Evolutionary conservation across 2,329 filamentous ascomycete species (phyloP).

Genomic region (Diplocarpon mali): DNA sequence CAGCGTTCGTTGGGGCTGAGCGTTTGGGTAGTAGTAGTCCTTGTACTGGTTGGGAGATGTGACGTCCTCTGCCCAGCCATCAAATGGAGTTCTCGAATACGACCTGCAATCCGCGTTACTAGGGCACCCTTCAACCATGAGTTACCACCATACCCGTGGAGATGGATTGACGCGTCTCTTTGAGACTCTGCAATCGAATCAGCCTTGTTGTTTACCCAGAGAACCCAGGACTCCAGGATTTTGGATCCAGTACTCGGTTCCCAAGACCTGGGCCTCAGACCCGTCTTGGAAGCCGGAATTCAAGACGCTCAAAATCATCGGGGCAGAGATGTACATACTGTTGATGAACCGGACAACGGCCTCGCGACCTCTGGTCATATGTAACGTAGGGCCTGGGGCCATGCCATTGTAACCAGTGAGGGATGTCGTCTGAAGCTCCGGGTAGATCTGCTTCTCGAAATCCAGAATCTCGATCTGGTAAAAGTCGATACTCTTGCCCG

Average conservation of each 20-base stretch:
- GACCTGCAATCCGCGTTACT: not conserved
- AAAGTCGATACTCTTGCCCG: conserved; percentile 30
- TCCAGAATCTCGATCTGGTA: conserved; percentile 34
- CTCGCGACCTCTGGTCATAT: conserved; percentile 33
- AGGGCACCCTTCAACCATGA: too few species aligned
- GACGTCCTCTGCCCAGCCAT: conserved; percentile 45
- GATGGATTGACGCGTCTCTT: conserved; percentile 6
- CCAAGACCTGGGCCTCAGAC: too few species aligned
- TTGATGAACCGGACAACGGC: conserved; percentile 44
- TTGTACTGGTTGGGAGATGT: conserved; percentile 43
- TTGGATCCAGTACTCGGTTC: too few species aligned
- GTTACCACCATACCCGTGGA: conserved; percentile 37
- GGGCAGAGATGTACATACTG: too few species aligned
- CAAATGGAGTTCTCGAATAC: conserved; percentile 36
- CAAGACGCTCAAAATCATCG: too few species aligned
- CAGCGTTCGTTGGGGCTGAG: conserved; percentile 38
- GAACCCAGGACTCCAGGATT: too few species aligned
- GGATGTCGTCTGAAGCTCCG: conserved; percentile 30
- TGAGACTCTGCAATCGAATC: too few species aligned
- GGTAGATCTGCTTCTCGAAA: conserved; percentile 34
- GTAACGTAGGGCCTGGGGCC: conserved; percentile 41
- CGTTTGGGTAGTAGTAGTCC: conserved; percentile 52
- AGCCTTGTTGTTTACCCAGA: too few species aligned
- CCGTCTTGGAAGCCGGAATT: too few species aligned
- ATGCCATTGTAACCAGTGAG: conserved; percentile 43